Evolutionary conservation across 2,329 filamentous ascomycete species (phyloP).

Genomic region (Magnaporthiopsis rhizophila): DNA sequence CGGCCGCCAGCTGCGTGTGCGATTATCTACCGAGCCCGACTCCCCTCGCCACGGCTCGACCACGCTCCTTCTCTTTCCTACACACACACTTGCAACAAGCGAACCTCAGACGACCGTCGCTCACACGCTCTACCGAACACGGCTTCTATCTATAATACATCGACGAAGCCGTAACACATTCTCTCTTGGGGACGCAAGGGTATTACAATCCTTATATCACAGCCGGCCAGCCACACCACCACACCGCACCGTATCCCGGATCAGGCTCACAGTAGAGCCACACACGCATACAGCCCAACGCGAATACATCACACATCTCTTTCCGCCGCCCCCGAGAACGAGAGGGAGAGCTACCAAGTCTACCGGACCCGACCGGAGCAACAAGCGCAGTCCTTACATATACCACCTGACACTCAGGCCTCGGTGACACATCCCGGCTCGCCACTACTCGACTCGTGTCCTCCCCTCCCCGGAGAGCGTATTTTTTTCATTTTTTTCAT

Average conservation of each 20-base stretch:
- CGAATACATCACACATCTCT: background rate
- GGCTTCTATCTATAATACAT: background rate
- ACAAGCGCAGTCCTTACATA: conserved; percentile 11
- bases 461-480: background rate
- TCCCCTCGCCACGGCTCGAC: conserved; percentile 30
- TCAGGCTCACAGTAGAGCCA: background rate
- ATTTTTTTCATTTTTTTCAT: too few relatives aligned
- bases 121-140: background rate
- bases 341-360: background rate
- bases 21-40: conserved; percentile 34
- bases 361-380: background rate
- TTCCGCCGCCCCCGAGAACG: background rate
- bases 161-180: conserved; percentile 18
- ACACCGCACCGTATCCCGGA: background rate
- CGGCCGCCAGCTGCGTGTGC: conserved; percentile 30
- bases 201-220: conserved; percentile 26
- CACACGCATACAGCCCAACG: background rate
- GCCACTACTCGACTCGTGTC: conserved; percentile 5
- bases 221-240: background rate
- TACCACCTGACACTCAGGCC: conserved; percentile 5
- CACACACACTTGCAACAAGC: background rate
- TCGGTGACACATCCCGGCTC: conserved; percentile 2
- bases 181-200: conserved; percentile 29
- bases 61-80: conserved; percentile 30
- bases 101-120: background rate